Base-by-base conservation (phyloP, 768 basidiomycete genomes). In the Suillus variegatus region DNA sequence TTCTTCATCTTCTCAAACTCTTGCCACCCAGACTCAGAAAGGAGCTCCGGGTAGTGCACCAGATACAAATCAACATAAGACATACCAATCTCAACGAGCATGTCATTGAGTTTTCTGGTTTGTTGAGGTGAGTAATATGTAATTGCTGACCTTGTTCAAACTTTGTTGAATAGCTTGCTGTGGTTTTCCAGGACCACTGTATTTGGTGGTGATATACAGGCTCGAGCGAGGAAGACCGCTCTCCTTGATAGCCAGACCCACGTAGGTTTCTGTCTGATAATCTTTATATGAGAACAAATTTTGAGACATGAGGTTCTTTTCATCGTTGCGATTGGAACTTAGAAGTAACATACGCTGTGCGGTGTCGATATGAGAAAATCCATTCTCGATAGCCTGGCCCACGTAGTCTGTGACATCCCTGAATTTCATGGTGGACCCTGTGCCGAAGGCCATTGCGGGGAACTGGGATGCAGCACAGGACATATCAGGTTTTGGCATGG, bases 21-120 rank as follows among this genome's bases (percentile, higher is more conserved):
- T 61, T 74, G 75, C 90, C 90, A 92, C 4, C 72, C 70, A 4
- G 67, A 68, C 62, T 81, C 66, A 18, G 73, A 64, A 9, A 81
- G 67, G 88, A 4, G 49, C 49, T 0, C n/a, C n/a, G 46, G 46
- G 2, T n/a, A 46, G 68, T 93, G 91, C 44, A 92, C 84, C 51
- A 93, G 84, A 76, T 92, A 93, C 12, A 93, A 75, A 71, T 93
- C 89, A 6, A 93, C 78, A 43, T 85, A 81, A 60, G 82, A 77
- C 13, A 91, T 68, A 0, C 84, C 86, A 12, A 93, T 83, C 89
- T 92, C 8, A 28, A 41, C 20, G 12, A 63, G 25, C 18, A 22
- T n/a, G 60, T 12, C 22, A 20, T 64, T 63, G 43, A 40, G 38
- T 18, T 9, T 32, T 54, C 32, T 5, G 32, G 32, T 32, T 32